Percentiles rank a stretch among this genome's conserved stretches.
Conservation (phyloP, 805 yeast genomes). For the Candida bentonensis region DNA sequence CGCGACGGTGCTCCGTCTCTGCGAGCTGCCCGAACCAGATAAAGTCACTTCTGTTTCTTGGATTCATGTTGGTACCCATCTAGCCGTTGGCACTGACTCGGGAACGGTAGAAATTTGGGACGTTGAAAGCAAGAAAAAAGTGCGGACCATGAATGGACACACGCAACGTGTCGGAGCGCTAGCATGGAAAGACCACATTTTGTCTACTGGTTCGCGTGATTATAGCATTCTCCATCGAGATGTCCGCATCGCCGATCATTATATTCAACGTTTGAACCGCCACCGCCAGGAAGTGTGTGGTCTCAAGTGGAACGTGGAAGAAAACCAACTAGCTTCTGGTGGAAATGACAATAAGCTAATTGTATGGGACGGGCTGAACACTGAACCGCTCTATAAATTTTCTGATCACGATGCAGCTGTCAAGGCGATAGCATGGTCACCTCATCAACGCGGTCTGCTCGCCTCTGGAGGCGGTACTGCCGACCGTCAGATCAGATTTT, state of each 20-base stretch:
- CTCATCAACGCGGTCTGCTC: constrained; percentile 84
- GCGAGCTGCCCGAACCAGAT: constrained; percentile 59
- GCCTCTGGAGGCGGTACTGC: constrained; percentile 98
- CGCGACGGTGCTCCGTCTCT: constrained; percentile 68
- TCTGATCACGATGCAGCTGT: constrained; percentile 88
- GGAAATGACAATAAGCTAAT: constrained; percentile 82
- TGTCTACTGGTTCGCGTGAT: constrained; percentile 82
- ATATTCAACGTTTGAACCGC: constrained; percentile 48
- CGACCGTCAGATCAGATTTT: constrained; percentile 75
- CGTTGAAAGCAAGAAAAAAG: constrained; percentile 64
- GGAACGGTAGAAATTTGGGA: constrained; percentile 95
- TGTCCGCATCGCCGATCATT: constrained; percentile 77
- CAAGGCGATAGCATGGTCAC: constrained; percentile 95
- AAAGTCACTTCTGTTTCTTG: constrained; percentile 73
- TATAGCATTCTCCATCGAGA: constrained; percentile 76
- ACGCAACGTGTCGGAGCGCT: constrained; percentile 69
- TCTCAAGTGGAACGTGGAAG: constrained; percentile 81
- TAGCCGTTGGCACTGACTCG: constrained; percentile 79
- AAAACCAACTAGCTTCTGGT: constrained; percentile 86
- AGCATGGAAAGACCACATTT: constrained; percentile 87
- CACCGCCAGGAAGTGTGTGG: constrained; percentile 97
- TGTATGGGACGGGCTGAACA: constrained; percentile 74
- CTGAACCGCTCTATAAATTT: constrained; percentile 56
- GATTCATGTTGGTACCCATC: constrained; percentile 89
- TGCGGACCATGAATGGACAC: constrained; percentile 90